phyloP scores from a whole-genome alignment of 441 rosid genomes.

The Euphorbia schlechtendalii region DNA sequence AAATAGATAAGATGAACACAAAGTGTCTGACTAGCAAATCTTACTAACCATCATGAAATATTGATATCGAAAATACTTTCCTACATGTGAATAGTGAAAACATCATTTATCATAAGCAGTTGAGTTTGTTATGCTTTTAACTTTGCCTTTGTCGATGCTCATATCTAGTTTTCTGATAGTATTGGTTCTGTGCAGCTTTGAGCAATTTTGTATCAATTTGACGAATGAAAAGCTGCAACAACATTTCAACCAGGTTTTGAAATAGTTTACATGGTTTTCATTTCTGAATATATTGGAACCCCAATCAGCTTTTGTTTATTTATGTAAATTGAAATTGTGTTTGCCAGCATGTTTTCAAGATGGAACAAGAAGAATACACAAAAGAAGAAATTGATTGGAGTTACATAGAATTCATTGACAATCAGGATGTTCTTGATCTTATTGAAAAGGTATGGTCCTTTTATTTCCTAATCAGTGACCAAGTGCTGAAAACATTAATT shows the following conservation, averaged over 20 bases:
- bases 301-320: slow-evolving; percentile 18
- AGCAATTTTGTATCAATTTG: slow-evolving; percentile 95
- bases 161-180: no score
- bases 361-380: slow-evolving; percentile 96
- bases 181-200: slow-evolving; percentile 50
- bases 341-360: slow-evolving; percentile 95
- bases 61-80: no score
- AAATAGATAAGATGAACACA: no score
- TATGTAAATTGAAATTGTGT: slow-evolving; percentile 28
- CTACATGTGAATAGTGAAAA: no score
- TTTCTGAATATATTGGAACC: slow-evolving; percentile 13
- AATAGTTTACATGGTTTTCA: slow-evolving; percentile 15
- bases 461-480: slow-evolving; percentile 3
- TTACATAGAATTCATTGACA: slow-evolving; percentile 91
- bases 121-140: no score
- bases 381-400: slow-evolving; percentile 96
- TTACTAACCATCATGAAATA: no score
- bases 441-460: slow-evolving; percentile 60
- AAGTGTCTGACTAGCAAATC: no score
- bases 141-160: no score
- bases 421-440: slow-evolving; percentile 93
- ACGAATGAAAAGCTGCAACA: slow-evolving; percentile 98
- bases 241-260: slow-evolving; percentile 78
- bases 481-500: neutral
- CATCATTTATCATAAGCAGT: no score